phyloP scores from a whole-genome alignment of 2,329 filamentous ascomycete genomes.

The Calonectria multiphialidica region DNA sequence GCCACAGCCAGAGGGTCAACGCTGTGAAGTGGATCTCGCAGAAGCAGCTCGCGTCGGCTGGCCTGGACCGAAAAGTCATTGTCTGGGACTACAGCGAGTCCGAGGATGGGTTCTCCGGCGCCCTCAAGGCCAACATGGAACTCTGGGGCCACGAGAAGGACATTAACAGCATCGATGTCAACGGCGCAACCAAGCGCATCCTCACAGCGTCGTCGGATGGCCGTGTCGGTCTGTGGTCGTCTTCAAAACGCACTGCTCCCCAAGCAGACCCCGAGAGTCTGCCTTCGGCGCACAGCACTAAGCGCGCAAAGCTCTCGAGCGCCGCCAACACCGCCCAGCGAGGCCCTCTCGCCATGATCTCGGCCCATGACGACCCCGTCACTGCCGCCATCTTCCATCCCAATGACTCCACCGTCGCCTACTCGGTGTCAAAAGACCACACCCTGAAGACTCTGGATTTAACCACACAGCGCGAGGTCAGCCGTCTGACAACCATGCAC shows the following conservation, averaged over 20 bases:
- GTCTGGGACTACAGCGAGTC: conserved; percentile 89
- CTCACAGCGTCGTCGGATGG: conserved; percentile 89
- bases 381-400: conserved; percentile 88
- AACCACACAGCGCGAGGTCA: conserved; percentile 82
- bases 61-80: conserved; percentile 86
- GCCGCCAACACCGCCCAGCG: conserved; percentile 71
- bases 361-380: conserved; percentile 79
- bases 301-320: conserved; percentile 77
- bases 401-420: conserved; percentile 87
- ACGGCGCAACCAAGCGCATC: conserved; percentile 80
- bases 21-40: conserved; percentile 86
- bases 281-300: conserved; percentile 75
- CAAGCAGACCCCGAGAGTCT: conserved; percentile 78
- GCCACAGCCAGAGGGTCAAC: conserved; percentile 83
- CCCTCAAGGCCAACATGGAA: conserved; percentile 80
- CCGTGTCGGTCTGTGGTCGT: conserved; percentile 89
- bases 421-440: conserved; percentile 93
- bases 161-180: conserved; percentile 81
- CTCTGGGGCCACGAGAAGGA: conserved; percentile 84
- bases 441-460: conserved; percentile 92
- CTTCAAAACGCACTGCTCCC: conserved; percentile 81
- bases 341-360: conserved; percentile 81
- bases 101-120: conserved; percentile 68
- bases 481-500: conserved; percentile 86
- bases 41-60: conserved; percentile 83